Base-by-base conservation (phyloP, 129 eudicot species). In the Lonicera japonica region DNA sequence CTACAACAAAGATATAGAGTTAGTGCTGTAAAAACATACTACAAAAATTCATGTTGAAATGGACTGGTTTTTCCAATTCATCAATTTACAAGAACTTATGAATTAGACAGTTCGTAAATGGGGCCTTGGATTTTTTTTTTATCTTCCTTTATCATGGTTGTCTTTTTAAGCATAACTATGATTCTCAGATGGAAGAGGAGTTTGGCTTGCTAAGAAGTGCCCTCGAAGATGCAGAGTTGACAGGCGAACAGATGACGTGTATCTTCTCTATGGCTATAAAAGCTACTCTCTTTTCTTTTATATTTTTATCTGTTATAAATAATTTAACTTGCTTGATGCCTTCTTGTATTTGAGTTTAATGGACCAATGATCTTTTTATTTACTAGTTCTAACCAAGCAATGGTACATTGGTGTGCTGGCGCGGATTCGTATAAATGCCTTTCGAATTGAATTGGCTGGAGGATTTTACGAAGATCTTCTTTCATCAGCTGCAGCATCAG, bases 391-490 rank as follows among this genome's bases (percentile, higher is more conserved):
- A 58, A 82, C 83, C 59, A 82, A 76, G 63, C 71, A 77, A 70
- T 94, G 99, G 99, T 88, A 94, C 70, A 67, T 67, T 76, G 79
- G 73, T 39, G 95, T 88, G 36, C 77, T 88, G 68, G 89, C 96
- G 51, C 85, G 96, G 45, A 79, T 94, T n/a, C 86, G 96, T 36
- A 85, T 88, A 65, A 94, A 94, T 68, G 89, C 99, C 11, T 94
- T 94, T 64, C 95, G 96, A 47, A 70, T 94, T 67, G 96, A 94
- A 73, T 67, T 85, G 79, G 80, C 83, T 70, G 72, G 82, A 63
- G 86, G 82, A 38, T 75, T 72, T 20, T 83, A 83, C 63, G 92
- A 85, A 74, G 96, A 88, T 79, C 75, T 94, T 61, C 83, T 77
- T 71, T 71, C 88, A 24, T 69, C 62, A 43, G 96, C 99, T 52